phyloP scores from a whole-genome alignment of 1,139 yeast species.

The Kurtzmaniella quercitrusa region DNA sequence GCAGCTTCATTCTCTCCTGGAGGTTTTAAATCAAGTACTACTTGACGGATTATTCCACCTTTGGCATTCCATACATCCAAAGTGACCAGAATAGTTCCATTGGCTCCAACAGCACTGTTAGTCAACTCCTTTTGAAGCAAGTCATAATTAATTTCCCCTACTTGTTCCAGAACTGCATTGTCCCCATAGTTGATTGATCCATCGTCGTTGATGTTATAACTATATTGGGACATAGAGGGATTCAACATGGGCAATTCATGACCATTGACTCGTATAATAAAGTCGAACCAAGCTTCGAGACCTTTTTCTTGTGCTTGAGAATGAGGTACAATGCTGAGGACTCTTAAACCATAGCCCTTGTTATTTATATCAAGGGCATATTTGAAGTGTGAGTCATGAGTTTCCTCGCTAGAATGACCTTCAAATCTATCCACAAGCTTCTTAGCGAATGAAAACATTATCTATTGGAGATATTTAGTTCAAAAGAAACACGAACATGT shows the following conservation, averaged over 20 bases:
- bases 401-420: slow-evolving; percentile 26
- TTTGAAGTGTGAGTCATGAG: slow-evolving; percentile 51
- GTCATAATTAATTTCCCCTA: slow-evolving; percentile 33
- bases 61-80: slow-evolving; percentile 85
- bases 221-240: slow-evolving; percentile 27
- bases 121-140: slow-evolving; percentile 31
- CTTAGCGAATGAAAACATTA: slow-evolving; percentile 86
- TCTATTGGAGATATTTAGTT: neutral
- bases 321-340: slow-evolving; percentile 37
- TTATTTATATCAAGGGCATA: slow-evolving; percentile 36
- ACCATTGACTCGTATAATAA: slow-evolving; percentile 71
- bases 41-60: slow-evolving; percentile 65
- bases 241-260: slow-evolving; percentile 58
- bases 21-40: slow-evolving; percentile 40
- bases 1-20: slow-evolving; percentile 10
- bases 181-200: slow-evolving; percentile 41
- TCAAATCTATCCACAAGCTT: slow-evolving; percentile 77
- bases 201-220: slow-evolving; percentile 39
- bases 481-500: neutral
- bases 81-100: slow-evolving; percentile 30
- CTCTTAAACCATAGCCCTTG: slow-evolving; percentile 41
- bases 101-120: slow-evolving; percentile 13
- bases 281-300: slow-evolving; percentile 85
- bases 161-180: slow-evolving; percentile 32
- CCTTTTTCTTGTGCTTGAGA: slow-evolving; percentile 35